Evolutionary conservation across 176 grass and related monocot species (phyloP), one percentile per base, ranked within the genome.

Genomic region (Phyllostachys edulis): DNA sequence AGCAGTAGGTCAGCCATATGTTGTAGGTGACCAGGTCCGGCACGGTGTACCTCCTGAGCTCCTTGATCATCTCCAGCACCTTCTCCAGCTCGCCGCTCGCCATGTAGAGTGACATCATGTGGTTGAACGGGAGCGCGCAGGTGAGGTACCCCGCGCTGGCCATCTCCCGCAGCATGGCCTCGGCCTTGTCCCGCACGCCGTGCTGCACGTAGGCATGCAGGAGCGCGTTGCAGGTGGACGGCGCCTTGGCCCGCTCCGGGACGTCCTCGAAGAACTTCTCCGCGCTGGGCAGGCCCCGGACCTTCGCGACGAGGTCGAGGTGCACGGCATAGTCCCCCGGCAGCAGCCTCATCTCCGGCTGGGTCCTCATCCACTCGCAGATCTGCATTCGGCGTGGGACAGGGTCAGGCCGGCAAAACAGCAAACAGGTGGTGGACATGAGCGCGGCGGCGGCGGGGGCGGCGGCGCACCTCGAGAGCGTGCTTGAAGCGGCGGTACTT

Each of bases 221-320:
- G 80, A 98, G 88, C 69, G 92, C 85, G 16, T 55, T 87, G 82
- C 87, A 87, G 49, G 92, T 93, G 85, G 87, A 87, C 44, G 84
- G 80, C 0, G 52, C 93, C 89, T 95, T 95, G 85, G 92, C 92
- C 46, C 87, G 89, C 64, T 90, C 93, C 23, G 96, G 96, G 80
- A 98, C 76, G 87, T 95, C 92, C 89, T 95, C 91, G 14, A 93
- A 95, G 79, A 95, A 98, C 86, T 98, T 98, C 73, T 90, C 87
- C 6, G 96, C 87, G 63, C 93, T 95, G 42, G 88, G 21, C 21
- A 95, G 81, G 4, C 87, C 96, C 27, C 89, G 70, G 44, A 95
- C 75, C 86, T 93, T 98, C 57, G 92, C 85, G 54, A 98, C 87
- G 7, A 98, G 88, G 90, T 98, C 96, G 9, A 93, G 86, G 86